A percentile compares a stretch with the other conserved stretches of the same genome.
These are phyloP conservation scores for Lepidium africanum DNA, from an alignment of 345 rosid species.

Conservation along the genomic window DNA sequence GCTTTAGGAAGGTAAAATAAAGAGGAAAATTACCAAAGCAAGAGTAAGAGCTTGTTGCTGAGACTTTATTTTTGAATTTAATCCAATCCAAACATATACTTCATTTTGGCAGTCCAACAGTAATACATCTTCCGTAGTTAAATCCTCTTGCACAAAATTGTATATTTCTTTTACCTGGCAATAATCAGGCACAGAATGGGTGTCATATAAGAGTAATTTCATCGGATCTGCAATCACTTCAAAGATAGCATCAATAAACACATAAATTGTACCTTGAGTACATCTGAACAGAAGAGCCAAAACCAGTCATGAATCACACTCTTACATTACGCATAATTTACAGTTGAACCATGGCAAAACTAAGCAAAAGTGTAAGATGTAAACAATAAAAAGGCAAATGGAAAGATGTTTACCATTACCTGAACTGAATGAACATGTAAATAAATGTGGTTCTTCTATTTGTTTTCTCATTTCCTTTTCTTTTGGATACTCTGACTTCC, in stretches of 20 bases:
- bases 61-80: constrained; percentile 40
- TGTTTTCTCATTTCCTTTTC: constrained; percentile 43
- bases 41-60: constrained; percentile 47
- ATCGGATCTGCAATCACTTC: background rate
- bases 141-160: constrained; percentile 83
- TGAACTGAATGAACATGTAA: constrained; percentile 33
- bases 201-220: background rate
- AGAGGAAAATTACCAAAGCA: constrained; percentile 46
- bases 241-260: background rate
- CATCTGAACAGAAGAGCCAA: constrained; percentile 48
- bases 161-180: constrained; percentile 71
- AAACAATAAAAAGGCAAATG: background rate
- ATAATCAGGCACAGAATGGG: background rate
- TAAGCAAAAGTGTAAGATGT: constrained; percentile 32
- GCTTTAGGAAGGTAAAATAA: background rate
- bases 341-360: constrained; percentile 42
- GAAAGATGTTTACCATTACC: constrained; percentile 43
- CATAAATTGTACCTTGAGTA: constrained; percentile 55
- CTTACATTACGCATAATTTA: constrained; percentile 37
- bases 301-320: constrained; percentile 35
- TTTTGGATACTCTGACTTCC: constrained; percentile 63
- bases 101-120: constrained; percentile 59
- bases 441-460: constrained; percentile 63
- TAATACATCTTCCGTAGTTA: constrained; percentile 78
- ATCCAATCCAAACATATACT: constrained; percentile 66